A percentile compares a stretch with the other conserved stretches of the same genome.
These are phyloP conservation scores for grape (Vitis vinifera) DNA, from an alignment of 164 flowering plant species.

Conservation along the genomic window ASM3070453v1 NC_081814.1:11666501-11667000, in stretches of 20 bases:
- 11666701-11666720: background rate
- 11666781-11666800: slow-evolving; percentile 91
- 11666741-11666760: background rate
- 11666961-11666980: slow-evolving; percentile 65
- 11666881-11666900: slow-evolving; percentile 95
- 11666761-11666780: slow-evolving; percentile 74
- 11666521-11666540: no score
- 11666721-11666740: background rate
- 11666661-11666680: no score
- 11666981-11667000: slow-evolving; percentile 63
- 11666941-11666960: slow-evolving; percentile 92
- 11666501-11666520: no score
- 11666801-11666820: slow-evolving; percentile 81
- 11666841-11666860: slow-evolving; percentile 53
- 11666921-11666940: slow-evolving; percentile 81
- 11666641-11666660: no score
- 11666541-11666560: no score
- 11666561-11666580: no score
- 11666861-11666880: slow-evolving; percentile 81
- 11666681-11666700: background rate
- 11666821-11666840: slow-evolving; percentile 89
- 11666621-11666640: no score
- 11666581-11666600: no score
- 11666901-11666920: slow-evolving; percentile 89
- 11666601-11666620: no score